Evolutionary conservation across 2,329 filamentous ascomycete genomes (phyloP), one percentile per base, ranked within the genome.

Genomic region (Colletotrichum eremochloae): DNA sequence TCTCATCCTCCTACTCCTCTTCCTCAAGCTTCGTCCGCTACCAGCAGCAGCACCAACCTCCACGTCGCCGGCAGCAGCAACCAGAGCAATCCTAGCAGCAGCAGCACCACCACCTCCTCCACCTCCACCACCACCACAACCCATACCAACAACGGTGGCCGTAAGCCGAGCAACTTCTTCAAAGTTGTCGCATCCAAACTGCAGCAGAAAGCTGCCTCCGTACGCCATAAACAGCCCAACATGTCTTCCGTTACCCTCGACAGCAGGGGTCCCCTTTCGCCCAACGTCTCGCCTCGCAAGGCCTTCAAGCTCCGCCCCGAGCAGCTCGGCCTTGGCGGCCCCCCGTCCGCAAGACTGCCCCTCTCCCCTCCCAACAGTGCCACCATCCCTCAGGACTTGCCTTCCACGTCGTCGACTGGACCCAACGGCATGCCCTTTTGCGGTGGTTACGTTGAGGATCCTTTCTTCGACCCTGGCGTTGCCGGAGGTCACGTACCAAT

Each of bases 171-270:
- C 74, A 83, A 80, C 73, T 81, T 84, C 65, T 80, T 84, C 73
- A 81, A 84, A 62, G 82, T 82, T 9, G 78, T 84, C 48, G 81
- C 82, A 14, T 84, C 83, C 44, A 84, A 82, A 5, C 78, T 84
- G 57, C 80, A 81, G 64, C 80, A 81, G 64, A 84, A 83, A 75
- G 82, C 82, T 33, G 80, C 80, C 29, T 80, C 78, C 50, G 74
- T 83, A 63, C 78, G 80, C 66, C 63, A 68, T 58, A 74, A 72
- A 65, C 62, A 71, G 48, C 65, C 55, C 68, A 67, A 57, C 52
- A 75, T 75, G 74, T 72, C 74, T 60, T 67, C 74, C 60, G 61
- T 75, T 61, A 52, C 62, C 72, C 60, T 72, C 62, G 68, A 69
- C 42, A 55, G 44, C 40, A 64, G 67, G 58, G 65, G 65, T 15